Evolutionary conservation across 2,329 filamentous ascomycete genomes (phyloP), one percentile per base, ranked within the genome.

Genomic region (Diaporthe ilicicola): DNA sequence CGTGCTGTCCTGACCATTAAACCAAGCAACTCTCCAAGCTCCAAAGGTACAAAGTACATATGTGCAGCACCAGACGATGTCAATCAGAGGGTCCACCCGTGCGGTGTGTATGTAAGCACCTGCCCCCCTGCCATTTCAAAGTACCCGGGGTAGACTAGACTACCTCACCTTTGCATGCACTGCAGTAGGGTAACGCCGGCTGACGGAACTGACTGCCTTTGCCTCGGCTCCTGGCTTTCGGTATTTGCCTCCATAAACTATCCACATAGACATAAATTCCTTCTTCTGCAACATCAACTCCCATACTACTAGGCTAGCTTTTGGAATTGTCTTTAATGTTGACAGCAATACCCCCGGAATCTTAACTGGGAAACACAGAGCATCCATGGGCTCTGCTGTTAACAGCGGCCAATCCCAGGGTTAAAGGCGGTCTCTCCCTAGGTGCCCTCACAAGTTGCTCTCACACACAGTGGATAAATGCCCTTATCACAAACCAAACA

Each of bases 1-100:
- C 44, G 59, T 64, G 59, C 59, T 64, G 59, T 48, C 59, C 59
- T 62, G 42, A 50, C 59, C 59, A 64, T 64, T 50, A 64, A 50
- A 50, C 59, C 59, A 48, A 62, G 59, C n/a, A 64, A 44, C 55
- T 44, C 37, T 29, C 55, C 17, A 39, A 39, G 37, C 37, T 39
- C 37, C 37, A 3, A 3, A 29, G 55, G 55, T 59, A 59, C 29
- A 27, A 44, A 44, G 42, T 48, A 48, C 39, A n/a, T 27, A 4
- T 13, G 15, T 3, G 50, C 34, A 7, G 34, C 13, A 19, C 12
- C n/a, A 17, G 37, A 48, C 56, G 39, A 62, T 39, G 56, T 62
- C 56, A 62, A 62, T 10, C 7, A 42, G 42, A 17, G 42, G 56
- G 27, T 48, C 56, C 56, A 46, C 56, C 19, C 19, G 32, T 17